Percentiles rank a stretch among this genome's conserved stretches.
phyloP scores from a whole-genome alignment of 805 yeast genomes.

The Grigorovia yakushimaensis region DNA sequence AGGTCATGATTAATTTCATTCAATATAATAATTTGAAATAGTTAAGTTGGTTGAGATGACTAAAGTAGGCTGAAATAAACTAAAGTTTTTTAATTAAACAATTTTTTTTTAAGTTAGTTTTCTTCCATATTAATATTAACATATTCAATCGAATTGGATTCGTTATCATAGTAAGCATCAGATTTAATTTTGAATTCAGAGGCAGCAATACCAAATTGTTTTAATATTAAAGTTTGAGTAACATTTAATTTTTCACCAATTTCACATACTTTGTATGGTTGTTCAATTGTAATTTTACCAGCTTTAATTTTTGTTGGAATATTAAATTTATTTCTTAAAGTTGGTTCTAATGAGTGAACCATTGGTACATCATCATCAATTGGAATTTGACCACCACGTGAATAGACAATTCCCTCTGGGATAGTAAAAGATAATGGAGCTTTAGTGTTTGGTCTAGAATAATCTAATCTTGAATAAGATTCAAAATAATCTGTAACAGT shows the following conservation, averaged over 20 bases:
- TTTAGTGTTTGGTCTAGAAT: conserved; percentile 77
- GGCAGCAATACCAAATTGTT: conserved; percentile 93
- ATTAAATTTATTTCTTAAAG: conserved; percentile 78
- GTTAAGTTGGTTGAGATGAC: too few relatives aligned
- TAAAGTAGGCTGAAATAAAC: too few relatives aligned
- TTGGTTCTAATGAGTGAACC: conserved; percentile 92
- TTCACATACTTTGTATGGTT: conserved; percentile 71
- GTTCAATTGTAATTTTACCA: conserved; percentile 74
- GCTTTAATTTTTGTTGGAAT: conserved; percentile 84
- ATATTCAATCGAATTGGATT: conserved; percentile 30
- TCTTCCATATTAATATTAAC: conserved; percentile 29
- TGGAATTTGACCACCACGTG: conserved; percentile 91
- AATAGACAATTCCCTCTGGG: conserved; percentile 85
- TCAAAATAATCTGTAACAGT: conserved; percentile 86
- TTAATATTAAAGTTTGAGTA: conserved; percentile 81
- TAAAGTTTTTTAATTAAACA: too few relatives aligned
- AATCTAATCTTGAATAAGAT: conserved; percentile 70
- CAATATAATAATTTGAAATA: too few relatives aligned
- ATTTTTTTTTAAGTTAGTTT: neutral
- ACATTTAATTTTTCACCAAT: conserved; percentile 78
- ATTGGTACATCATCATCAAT: conserved; percentile 91
- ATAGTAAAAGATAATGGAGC: conserved; percentile 77
- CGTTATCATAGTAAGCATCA: conserved; percentile 69
- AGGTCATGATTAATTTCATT: too few relatives aligned
- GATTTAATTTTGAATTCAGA: conserved; percentile 79